These are phyloP conservation scores for Boletus fagicola DNA, from an alignment of 768 basidiomycete species.

Conservation along the genomic window DNA sequence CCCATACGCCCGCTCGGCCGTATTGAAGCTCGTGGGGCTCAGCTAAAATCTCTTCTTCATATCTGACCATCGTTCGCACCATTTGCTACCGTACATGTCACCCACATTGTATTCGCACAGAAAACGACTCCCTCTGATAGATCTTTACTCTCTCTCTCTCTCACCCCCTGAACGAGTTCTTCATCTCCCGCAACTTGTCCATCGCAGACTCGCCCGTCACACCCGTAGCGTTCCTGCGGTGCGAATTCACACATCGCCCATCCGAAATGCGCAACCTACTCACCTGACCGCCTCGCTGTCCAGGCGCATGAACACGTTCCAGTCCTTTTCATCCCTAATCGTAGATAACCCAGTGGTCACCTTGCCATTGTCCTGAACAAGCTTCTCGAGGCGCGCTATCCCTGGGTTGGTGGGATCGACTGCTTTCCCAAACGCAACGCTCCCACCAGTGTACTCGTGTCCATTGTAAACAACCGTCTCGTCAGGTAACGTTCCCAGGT, in stretches of 20 bases:
- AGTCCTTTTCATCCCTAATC: slow-evolving; percentile 89
- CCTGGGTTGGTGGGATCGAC: slow-evolving; percentile 64
- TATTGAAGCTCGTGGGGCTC: slow-evolving; percentile 62
- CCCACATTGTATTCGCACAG: background rate
- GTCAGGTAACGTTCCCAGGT: slow-evolving; percentile 71
- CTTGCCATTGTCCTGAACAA: slow-evolving; percentile 57
- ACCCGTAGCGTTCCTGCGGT: slow-evolving; percentile 48
- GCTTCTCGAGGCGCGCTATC: slow-evolving; percentile 54
- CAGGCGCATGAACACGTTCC: slow-evolving; percentile 95
- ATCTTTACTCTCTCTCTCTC: no score
- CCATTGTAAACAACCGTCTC: slow-evolving; percentile 83
- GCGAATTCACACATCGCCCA: background rate
- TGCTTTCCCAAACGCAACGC: slow-evolving; percentile 64
- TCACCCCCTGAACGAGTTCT: slow-evolving; percentile 73
- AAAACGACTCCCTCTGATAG: background rate
- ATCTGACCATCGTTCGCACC: background rate
- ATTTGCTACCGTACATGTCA: background rate
- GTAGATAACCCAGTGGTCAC: slow-evolving; percentile 81
- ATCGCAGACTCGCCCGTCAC: slow-evolving; percentile 48
- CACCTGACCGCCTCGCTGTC: slow-evolving; percentile 61
- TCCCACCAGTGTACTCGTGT: slow-evolving; percentile 87
- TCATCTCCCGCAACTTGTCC: slow-evolving; percentile 72
- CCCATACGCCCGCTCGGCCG: slow-evolving; percentile 80
- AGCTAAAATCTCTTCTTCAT: slow-evolving; percentile 3
- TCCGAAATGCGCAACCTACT: slow-evolving; percentile 22